Evolutionary conservation across 768 basidiomycete genomes (phyloP).

Genomic region (Pulveroboletus frians): DNA sequence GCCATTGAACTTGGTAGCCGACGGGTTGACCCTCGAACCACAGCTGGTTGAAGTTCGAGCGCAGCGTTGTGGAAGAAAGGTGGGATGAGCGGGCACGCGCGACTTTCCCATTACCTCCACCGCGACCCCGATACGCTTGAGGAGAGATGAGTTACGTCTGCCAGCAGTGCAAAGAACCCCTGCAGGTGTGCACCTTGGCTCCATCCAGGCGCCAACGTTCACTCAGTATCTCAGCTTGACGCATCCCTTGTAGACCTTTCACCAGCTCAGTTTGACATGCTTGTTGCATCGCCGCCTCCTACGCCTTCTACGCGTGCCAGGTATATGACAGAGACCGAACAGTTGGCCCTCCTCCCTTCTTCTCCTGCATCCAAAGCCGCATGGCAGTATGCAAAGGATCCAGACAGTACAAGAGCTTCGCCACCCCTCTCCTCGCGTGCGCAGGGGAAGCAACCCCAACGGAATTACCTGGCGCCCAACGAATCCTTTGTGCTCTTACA

Average conservation of each 20-base stretch:
- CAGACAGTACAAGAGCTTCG: constrained; percentile 29
- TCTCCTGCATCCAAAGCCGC: constrained; percentile 52
- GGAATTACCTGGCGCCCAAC: constrained; percentile 52
- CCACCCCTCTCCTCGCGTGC: constrained; percentile 48
- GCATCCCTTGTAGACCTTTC: constrained; percentile 85
- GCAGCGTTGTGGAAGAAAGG: too few relatives aligned
- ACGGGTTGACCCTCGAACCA: not conserved
- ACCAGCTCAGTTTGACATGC: constrained; percentile 83
- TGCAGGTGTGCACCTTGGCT: constrained; percentile 51
- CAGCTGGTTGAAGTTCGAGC: too few relatives aligned
- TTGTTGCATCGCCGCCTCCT: constrained; percentile 64
- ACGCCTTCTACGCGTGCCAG: constrained; percentile 39
- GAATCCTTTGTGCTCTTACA: constrained; percentile 91
- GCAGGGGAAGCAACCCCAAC: constrained; percentile 58
- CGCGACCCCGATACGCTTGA: not conserved
- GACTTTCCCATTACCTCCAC: not conserved
- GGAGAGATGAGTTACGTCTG: constrained; percentile 52
- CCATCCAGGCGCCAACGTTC: not conserved
- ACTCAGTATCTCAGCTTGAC: constrained; percentile 55
- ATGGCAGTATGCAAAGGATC: constrained; percentile 55
- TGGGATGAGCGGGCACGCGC: not conserved
- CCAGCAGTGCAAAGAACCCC: constrained; percentile 88
- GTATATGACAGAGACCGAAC: constrained; percentile 39
- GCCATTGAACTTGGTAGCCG: not conserved
- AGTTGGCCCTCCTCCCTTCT: constrained; percentile 43